Conservation (phyloP, 768 basidiomycete genomes). For the Aureoboletus auriporus region DNA sequence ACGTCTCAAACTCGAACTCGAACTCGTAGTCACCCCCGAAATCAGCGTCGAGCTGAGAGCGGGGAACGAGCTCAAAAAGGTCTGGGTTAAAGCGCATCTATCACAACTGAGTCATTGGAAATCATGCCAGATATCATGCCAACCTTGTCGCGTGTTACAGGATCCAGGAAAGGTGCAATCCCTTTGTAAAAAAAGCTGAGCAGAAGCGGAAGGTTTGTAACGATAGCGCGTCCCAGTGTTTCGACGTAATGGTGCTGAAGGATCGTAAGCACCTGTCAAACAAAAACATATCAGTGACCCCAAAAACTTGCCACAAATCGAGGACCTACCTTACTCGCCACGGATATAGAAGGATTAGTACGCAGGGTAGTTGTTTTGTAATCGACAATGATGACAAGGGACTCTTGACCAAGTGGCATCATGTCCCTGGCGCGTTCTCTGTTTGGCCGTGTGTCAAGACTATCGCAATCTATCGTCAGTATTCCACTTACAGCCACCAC, state of each 20-base stretch:
- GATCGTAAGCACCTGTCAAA: conserved; percentile 61
- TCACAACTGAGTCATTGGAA: background rate
- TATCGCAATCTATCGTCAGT: background rate
- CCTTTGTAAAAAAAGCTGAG: conserved; percentile 79
- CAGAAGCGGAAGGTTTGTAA: conserved; percentile 75
- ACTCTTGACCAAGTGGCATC: conserved; percentile 82
- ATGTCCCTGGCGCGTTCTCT: conserved; percentile 89
- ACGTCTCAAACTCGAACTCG: conserved; percentile 66
- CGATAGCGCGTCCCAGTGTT: conserved; percentile 79
- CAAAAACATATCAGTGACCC: background rate
- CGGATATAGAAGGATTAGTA: conserved; percentile 79
- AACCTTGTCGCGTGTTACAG: conserved; percentile 85
- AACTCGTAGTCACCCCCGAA: conserved; percentile 77
- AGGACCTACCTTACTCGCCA: conserved; percentile 63
- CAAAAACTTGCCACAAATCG: background rate
- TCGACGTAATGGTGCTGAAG: conserved; percentile 89
- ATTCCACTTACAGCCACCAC: conserved; percentile 67
- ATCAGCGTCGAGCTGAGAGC: conserved; percentile 72
- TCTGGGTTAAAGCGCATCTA: conserved; percentile 91
- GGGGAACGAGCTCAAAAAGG: conserved; percentile 68
- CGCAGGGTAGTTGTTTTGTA: conserved; percentile 79
- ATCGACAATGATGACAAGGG: conserved; percentile 79
- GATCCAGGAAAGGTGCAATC: conserved; percentile 83
- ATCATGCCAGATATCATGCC: background rate
- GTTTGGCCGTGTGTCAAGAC: conserved; percentile 6